Evolutionary conservation across 352 stramenopile genomes (phyloP).

Genomic region (Phytopythium delawarense): DNA sequence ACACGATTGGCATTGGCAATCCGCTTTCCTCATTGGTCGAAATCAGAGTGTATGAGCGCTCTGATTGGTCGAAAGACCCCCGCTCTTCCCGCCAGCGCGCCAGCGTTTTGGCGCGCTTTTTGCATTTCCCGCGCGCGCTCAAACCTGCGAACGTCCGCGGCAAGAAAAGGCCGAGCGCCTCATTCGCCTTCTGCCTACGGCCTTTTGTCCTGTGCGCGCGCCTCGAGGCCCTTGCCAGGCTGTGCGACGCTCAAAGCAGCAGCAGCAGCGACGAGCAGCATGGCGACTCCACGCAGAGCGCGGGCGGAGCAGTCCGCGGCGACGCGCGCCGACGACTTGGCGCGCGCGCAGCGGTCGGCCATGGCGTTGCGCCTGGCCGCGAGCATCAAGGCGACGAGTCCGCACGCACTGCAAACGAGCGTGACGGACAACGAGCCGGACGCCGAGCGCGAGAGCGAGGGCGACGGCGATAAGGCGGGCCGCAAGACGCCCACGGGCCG

Average conservation of each 20-base stretch:
- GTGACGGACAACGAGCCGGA: not conserved
- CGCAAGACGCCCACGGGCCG: slow-evolving; percentile 10
- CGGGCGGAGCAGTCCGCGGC: not conserved
- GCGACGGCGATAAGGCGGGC: not conserved
- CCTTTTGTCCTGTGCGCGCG: not conserved
- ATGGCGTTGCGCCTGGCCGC: slow-evolving; percentile 3
- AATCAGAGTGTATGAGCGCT: too few species aligned
- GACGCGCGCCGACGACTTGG: not conserved
- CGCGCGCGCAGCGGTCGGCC: slow-evolving; percentile 2
- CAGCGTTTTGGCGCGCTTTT: not conserved
- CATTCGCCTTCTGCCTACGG: not conserved
- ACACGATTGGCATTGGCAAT: not conserved
- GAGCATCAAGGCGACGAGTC: not conserved
- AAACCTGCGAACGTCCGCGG: not conserved
- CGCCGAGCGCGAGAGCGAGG: slow-evolving; percentile 1
- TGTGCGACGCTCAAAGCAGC: not conserved
- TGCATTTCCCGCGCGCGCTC: not conserved
- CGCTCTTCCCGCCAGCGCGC: not conserved
- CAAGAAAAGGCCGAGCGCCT: not conserved
- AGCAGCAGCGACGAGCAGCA: not conserved
- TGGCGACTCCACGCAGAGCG: not conserved
- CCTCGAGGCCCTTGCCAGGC: too few species aligned
- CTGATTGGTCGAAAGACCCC: too few species aligned
- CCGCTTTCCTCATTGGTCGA: not conserved
- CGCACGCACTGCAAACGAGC: not conserved